Evolutionary conservation across 345 rosid genomes (phyloP).

Genomic region (Lepidium didymum): DNA sequence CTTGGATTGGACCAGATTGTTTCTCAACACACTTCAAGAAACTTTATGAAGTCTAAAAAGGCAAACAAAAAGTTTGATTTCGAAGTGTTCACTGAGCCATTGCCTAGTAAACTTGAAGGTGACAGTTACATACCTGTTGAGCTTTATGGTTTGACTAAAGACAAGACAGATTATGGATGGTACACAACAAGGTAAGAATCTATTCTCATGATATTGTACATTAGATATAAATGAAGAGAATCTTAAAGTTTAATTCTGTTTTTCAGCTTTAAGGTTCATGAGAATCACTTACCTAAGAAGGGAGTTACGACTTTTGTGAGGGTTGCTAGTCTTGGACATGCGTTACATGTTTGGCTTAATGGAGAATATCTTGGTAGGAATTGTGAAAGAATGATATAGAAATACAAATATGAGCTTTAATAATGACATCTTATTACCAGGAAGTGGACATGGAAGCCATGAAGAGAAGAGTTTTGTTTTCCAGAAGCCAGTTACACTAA

Average conservation of each 20-base stretch:
- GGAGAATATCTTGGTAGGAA: slow-evolving; percentile 62
- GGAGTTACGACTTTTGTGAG: slow-evolving; percentile 39
- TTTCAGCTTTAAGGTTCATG: slow-evolving; percentile 46
- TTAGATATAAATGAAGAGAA: background rate
- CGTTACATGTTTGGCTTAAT: slow-evolving; percentile 61
- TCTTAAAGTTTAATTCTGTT: background rate
- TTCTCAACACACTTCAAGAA: slow-evolving; percentile 71
- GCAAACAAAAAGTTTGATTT: slow-evolving; percentile 55
- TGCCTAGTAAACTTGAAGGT: slow-evolving; percentile 32
- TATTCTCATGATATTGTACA: background rate
- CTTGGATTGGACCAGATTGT: slow-evolving; percentile 42
- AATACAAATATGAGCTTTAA: background rate
- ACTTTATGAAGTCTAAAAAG: slow-evolving; percentile 34
- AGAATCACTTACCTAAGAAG: slow-evolving; percentile 40
- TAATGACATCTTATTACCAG: slow-evolving; percentile 24
- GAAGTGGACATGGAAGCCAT: slow-evolving; percentile 77
- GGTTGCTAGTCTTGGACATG: slow-evolving; percentile 84
- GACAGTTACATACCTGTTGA: slow-evolving; percentile 37
- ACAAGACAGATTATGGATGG: slow-evolving; percentile 76
- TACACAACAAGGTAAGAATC: slow-evolving; percentile 50
- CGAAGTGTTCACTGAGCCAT: slow-evolving; percentile 41
- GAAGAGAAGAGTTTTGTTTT: slow-evolving; percentile 77
- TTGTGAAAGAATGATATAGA: background rate
- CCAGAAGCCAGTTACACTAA: slow-evolving; percentile 37
- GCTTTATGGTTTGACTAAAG: slow-evolving; percentile 55